These are phyloP conservation scores for Endotrypanum monterogeii DNA, from an alignment of 208 protist species.

Conservation along the genomic window DNA sequence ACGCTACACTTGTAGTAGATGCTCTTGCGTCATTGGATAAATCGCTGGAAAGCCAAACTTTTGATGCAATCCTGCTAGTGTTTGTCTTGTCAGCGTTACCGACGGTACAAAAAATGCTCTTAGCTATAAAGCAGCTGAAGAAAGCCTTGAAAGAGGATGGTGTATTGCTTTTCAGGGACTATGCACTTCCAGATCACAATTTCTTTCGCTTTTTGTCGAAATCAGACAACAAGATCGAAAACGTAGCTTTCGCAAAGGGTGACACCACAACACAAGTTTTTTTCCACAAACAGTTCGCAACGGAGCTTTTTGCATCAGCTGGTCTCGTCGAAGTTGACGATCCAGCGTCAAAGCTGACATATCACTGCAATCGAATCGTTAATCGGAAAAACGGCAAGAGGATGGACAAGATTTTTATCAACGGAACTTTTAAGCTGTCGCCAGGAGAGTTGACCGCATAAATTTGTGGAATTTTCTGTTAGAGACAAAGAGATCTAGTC, in stretches of 20 bases:
- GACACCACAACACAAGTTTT: conserved; percentile 80
- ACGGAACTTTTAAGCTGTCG: conserved; percentile 57
- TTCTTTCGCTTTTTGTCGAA: conserved; percentile 78
- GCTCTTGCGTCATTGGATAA: conserved; percentile 26
- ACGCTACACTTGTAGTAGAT: conserved; percentile 18
- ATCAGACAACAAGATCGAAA: conserved; percentile 24
- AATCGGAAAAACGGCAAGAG: conserved; percentile 83
- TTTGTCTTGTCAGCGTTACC: conserved; percentile 86
- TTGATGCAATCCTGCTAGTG: conserved; percentile 65
- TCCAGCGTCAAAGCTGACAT: conserved; percentile 29
- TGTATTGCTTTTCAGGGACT: conserved; percentile 74
- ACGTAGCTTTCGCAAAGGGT: conserved; percentile 60
- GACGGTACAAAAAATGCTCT: conserved; percentile 54
- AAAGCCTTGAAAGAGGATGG: conserved; percentile 48
- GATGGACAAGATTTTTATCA: conserved; percentile 91
- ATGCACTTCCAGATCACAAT: conserved; percentile 78
- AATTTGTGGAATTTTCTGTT: neutral
- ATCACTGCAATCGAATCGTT: conserved; percentile 84
- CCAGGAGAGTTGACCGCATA: neutral
- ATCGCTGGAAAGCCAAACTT: conserved; percentile 22
- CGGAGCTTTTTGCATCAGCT: conserved; percentile 41
- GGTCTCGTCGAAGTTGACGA: conserved; percentile 50
- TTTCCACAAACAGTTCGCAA: conserved; percentile 60
- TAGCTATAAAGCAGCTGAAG: conserved; percentile 43
- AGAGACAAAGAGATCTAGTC: neutral